phyloP scores from a whole-genome alignment of 2,329 filamentous ascomycete genomes.

The Aspergillus ochraceoroseus region DNA sequence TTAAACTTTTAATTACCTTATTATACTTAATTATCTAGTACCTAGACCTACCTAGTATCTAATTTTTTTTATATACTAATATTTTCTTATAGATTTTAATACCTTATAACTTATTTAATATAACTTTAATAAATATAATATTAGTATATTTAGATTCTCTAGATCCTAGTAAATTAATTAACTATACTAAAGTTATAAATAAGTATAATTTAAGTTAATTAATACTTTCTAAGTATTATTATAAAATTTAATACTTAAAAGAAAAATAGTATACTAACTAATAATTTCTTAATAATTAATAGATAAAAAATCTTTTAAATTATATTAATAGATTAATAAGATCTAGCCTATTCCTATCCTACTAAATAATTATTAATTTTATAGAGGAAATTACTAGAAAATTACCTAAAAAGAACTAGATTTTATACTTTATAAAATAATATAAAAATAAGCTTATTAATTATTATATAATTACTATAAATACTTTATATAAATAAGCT shows the following conservation, averaged over 20 bases:
- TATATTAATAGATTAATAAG: neutral
- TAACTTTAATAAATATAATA: neutral
- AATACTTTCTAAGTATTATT: neutral
- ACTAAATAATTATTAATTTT: neutral
- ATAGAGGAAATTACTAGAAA: neutral
- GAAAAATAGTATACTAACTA: neutral
- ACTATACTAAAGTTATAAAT: neutral
- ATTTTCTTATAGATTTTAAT: neutral
- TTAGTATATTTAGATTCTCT: neutral
- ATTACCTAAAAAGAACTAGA: neutral
- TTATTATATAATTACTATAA: neutral
- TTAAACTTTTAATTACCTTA: too few relatives aligned
- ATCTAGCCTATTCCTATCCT: neutral
- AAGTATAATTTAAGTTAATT: neutral
- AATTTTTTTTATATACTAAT: neutral
- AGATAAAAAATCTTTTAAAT: neutral
- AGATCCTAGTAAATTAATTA: neutral
- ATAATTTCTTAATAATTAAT: neutral
- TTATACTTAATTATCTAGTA: too few relatives aligned
- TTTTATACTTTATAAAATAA: neutral
- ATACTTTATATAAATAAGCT: neutral
- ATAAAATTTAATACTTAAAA: neutral
- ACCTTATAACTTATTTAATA: slow-evolving; percentile 1
- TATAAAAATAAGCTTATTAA: neutral
- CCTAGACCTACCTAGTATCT: too few relatives aligned